phyloP scores from a whole-genome alignment of 306 rosid species.

The Prosopis cineraria region DNA sequence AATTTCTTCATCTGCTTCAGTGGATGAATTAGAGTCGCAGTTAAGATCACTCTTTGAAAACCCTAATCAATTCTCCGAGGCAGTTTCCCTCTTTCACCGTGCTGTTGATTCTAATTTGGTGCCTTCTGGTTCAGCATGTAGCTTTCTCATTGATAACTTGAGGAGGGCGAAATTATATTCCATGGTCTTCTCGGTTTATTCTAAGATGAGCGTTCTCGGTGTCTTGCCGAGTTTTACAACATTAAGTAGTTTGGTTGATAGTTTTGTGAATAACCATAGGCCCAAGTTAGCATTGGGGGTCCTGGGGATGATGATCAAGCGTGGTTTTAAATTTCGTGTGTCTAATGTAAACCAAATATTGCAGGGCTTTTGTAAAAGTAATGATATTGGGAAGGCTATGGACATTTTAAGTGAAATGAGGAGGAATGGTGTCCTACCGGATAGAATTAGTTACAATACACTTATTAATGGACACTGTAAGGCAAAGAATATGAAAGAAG shows the following conservation, averaged over 20 bases:
- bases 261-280: slow-evolving; percentile 50
- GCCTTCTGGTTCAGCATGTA: slow-evolving; percentile 52
- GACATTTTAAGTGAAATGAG: slow-evolving; percentile 50
- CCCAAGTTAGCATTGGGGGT: slow-evolving; percentile 57
- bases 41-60: slow-evolving; percentile 45
- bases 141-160: slow-evolving; percentile 57
- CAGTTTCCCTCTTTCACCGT: slow-evolving; percentile 57
- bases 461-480: slow-evolving; percentile 73
- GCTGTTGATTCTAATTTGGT: slow-evolving; percentile 45
- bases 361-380: slow-evolving; percentile 56
- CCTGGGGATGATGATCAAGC: slow-evolving; percentile 60
- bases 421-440: slow-evolving; percentile 46
- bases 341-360: slow-evolving; percentile 55
- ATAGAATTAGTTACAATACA: slow-evolving; percentile 56
- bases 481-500: slow-evolving; percentile 55
- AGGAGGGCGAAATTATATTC: slow-evolving; percentile 50
- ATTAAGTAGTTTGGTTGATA: slow-evolving; percentile 55
- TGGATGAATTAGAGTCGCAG: slow-evolving; percentile 42
- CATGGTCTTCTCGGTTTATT: slow-evolving; percentile 51
- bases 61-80: slow-evolving; percentile 50
- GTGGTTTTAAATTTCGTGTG: slow-evolving; percentile 53
- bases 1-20: slow-evolving; percentile 31
- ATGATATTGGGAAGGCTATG: slow-evolving; percentile 52
- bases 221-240: slow-evolving; percentile 53
- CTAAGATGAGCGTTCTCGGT: slow-evolving; percentile 46